These are phyloP conservation scores for Nitzschia palea DNA, from an alignment of 108 stramenopile species.

Conservation along the genomic window DNA sequence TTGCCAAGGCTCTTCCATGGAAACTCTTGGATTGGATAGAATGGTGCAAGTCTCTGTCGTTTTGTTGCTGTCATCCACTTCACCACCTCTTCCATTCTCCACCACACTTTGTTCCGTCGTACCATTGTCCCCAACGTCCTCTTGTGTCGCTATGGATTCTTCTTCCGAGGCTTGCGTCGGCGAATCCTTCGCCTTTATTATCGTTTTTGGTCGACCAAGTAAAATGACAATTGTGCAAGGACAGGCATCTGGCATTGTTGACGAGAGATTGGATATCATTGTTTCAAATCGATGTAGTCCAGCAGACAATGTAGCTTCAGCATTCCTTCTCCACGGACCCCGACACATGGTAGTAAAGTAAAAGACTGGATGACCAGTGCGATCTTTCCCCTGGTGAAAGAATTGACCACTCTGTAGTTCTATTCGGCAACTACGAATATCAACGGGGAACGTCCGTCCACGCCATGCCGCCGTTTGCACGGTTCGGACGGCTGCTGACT, in stretches of 20 bases:
- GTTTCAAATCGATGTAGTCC: conserved; percentile 59
- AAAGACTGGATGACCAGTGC: conserved; percentile 59
- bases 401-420: conserved; percentile 72
- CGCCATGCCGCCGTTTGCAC: conserved; percentile 67
- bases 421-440: conserved; percentile 51
- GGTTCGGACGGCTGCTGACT: conserved; percentile 46
- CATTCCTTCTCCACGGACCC: conserved; percentile 64
- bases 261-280: conserved; percentile 20
- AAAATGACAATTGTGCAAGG: conserved; percentile 54
- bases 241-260: conserved; percentile 23
- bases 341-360: conserved; percentile 70
- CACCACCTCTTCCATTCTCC: conserved; percentile 11
- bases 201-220: conserved; percentile 35
- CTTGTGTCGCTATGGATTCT: not conserved
- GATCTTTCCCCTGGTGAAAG: conserved; percentile 70
- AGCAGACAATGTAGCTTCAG: conserved; percentile 52
- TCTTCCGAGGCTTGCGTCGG: not conserved
- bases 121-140: not conserved
- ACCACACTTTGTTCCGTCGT: conserved; percentile 7
- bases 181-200: not conserved
- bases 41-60: not conserved
- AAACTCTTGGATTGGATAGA: conserved; percentile 40
- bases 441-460: conserved; percentile 66
- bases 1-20: conserved; percentile 42
- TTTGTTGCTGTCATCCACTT: not conserved